Base-by-base conservation (phyloP, 345 rosid genomes). In the Chamaenerion angustifolium region DNA sequence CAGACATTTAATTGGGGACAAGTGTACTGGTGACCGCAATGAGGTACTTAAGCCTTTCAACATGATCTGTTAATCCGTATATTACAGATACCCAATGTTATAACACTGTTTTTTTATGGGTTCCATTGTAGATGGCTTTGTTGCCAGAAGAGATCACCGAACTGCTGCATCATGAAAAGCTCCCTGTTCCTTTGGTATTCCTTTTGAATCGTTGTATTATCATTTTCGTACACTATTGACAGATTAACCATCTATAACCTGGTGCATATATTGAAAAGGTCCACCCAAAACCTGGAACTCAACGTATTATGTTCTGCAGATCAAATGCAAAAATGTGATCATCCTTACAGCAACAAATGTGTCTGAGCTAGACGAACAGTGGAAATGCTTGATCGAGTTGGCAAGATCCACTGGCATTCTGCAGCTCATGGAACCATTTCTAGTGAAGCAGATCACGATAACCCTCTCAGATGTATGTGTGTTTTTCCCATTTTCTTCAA, bases 61-160 rank as follows among this genome's bases (percentile, higher is more conserved):
- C 12, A 14, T 40, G 27, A 25, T 13, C 13, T 54, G 57, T 16
- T 23, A 17, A 12, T 23, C 31, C 15, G 7, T 23, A 15, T 12
- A 10, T 47, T 16, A 19, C 27, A 40, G 48, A 43, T 21, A 14
- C 11, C 37, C 40, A 7, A 21, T 52, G n/a, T 47, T 9, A 14
- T 18, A 51, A 41, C 50, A 44, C 12, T 21, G 12, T 23, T 14
- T 52, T 15, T 19, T 43, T 23, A 52, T 51, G 45, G 27, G 18
- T 68, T 68, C 61, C 49, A 25, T 48, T 65, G 62, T 78, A 92
- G 98, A 92, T 92, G 96, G 96, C 95, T 61, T 78, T 78, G 70
- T 70, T 92, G 71, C 98, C 98, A 0, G 98, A 87, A 74, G 95
- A 95, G 49, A 80, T 84, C 54, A 87, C 98, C 13, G 96, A 87